Evolutionary conservation across 805 yeast genomes (phyloP).

Genomic region (Ogataea pilisensis): DNA sequence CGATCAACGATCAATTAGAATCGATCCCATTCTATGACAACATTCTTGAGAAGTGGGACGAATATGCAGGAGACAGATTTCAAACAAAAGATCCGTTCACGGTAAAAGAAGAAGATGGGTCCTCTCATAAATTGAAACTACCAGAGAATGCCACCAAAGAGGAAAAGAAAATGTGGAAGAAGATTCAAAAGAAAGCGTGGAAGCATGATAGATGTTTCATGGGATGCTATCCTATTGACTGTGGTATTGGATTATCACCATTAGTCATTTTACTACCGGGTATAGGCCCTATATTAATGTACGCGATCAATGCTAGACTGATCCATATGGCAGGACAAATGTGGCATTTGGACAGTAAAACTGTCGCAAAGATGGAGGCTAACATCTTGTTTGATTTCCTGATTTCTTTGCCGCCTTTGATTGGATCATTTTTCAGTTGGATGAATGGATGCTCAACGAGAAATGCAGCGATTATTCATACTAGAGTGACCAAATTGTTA

Average conservation of each 20-base stretch:
- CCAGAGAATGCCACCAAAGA: conserved; percentile 53
- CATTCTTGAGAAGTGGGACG: conserved; percentile 57
- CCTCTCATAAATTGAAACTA: conserved; percentile 51
- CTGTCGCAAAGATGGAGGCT: conserved; percentile 68
- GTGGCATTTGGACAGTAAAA: conserved; percentile 51
- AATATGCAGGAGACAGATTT: conserved; percentile 60
- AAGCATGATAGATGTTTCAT: conserved; percentile 76
- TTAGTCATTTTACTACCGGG: conserved; percentile 63
- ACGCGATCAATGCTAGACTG: conserved; percentile 67
- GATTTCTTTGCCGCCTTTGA: conserved; percentile 71
- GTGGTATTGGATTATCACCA: conserved; percentile 80
- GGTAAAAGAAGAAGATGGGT: conserved; percentile 47
- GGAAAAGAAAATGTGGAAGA: conserved; percentile 69
- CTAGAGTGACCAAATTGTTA: conserved; percentile 21
- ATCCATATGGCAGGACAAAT: conserved; percentile 55
- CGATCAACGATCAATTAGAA: conserved; percentile 33
- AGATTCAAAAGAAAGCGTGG: conserved; percentile 79
- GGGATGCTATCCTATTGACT: conserved; percentile 71
- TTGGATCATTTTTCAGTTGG: conserved; percentile 80
- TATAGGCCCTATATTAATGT: conserved; percentile 83
- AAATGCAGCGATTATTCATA: conserved; percentile 78
- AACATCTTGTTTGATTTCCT: conserved; percentile 72
- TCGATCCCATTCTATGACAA: conserved; percentile 55
- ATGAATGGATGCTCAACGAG: conserved; percentile 82
- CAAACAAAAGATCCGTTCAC: conserved; percentile 65